Evolutionary conservation across 148 eudicot genomes (phyloP).

Genomic region (Rhododendron mucronatum): DNA sequence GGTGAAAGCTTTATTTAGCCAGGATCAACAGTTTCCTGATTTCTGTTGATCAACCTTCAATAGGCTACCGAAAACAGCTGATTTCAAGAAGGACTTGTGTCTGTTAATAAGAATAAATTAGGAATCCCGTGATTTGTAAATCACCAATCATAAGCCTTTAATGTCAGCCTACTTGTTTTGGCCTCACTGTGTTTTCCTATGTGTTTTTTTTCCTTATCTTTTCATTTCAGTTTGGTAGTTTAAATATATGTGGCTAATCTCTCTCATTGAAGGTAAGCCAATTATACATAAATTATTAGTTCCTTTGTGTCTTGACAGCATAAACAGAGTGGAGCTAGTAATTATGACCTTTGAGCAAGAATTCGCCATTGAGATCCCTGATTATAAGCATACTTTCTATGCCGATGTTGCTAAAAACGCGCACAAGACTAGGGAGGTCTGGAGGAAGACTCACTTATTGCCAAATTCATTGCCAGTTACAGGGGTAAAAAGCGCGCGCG

Average conservation of each 20-base stretch:
- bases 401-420: constrained; percentile 60
- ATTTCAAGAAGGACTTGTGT: constrained; percentile 59
- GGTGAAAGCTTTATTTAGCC: no score
- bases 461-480: no score
- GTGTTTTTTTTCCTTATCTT: no score
- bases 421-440: no score
- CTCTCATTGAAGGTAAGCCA: not conserved
- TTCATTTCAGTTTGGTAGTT: no score
- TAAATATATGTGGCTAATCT: not conserved
- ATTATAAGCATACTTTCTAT: constrained; percentile 30
- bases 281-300: not conserved
- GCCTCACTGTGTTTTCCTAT: no score
- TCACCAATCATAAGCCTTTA: no score
- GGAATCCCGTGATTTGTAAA: no score
- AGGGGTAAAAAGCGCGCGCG: no score
- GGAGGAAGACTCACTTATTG: no score
- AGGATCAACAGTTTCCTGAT: not conserved
- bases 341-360: constrained; percentile 73
- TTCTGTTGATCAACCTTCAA: constrained; percentile 1
- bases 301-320: constrained; percentile 41
- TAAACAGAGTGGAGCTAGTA: constrained; percentile 66
- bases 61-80: constrained; percentile 64
- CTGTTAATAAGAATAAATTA: no score
- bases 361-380: constrained; percentile 64
- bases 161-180: no score